These are phyloP conservation scores for Salix purpurea DNA, from an alignment of 345 rosid species.

Conservation along the genomic window DNA sequence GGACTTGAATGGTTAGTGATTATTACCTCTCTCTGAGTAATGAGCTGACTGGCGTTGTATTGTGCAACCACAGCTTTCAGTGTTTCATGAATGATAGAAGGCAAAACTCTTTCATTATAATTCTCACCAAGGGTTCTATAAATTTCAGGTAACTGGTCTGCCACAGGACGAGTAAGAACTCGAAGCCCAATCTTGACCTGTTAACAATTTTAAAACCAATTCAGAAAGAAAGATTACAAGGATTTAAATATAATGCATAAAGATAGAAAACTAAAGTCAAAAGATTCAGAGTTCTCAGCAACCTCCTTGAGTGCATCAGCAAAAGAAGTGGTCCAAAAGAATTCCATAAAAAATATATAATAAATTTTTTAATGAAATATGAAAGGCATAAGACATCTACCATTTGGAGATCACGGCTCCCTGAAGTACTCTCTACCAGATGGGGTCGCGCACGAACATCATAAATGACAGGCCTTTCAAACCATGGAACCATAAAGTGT, in stretches of 20 bases:
- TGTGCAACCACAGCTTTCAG: conserved; percentile 92
- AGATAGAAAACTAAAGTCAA: background rate
- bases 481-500: conserved; percentile 84
- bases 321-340: background rate
- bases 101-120: conserved; percentile 80
- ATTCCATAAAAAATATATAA: background rate
- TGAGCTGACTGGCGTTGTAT: conserved; percentile 93
- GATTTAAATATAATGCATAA: background rate
- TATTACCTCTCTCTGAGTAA: conserved; percentile 87
- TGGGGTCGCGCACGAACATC: conserved; percentile 95
- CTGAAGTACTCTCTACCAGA: conserved; percentile 82
- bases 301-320: background rate
- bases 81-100: conserved; percentile 90
- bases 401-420: conserved; percentile 97
- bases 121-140: conserved; percentile 82
- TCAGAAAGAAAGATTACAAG: background rate
- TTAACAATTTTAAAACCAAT: conserved; percentile 13
- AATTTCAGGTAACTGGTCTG: conserved; percentile 64
- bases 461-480: conserved; percentile 85
- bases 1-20: background rate
- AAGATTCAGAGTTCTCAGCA: background rate
- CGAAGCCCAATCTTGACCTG: conserved; percentile 94
- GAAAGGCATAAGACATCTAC: conserved; percentile 27
- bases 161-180: conserved; percentile 84
- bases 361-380: no score